Conservation (phyloP, 305 asterid genomes). For the Fraxinus platypoda region DNA sequence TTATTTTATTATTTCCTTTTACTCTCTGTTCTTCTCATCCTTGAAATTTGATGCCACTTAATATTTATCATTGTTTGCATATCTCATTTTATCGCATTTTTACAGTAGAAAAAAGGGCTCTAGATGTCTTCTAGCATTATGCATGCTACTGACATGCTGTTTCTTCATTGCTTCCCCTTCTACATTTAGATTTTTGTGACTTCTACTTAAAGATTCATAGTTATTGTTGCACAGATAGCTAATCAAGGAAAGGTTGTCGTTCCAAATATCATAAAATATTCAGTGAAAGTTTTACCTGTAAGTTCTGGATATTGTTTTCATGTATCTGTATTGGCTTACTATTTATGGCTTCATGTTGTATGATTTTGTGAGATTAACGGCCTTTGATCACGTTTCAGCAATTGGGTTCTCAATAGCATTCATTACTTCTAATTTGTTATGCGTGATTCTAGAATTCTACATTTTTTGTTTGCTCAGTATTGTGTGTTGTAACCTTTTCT, state of each 20-base stretch:
- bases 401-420: not conserved
- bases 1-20: too few species aligned
- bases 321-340: not conserved
- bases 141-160: too few species aligned
- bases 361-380: conserved; percentile 1
- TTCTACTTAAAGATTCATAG: not conserved
- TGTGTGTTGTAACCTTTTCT: too few species aligned
- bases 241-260: conserved; percentile 63
- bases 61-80: too few species aligned
- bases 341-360: not conserved
- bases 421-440: too few species aligned
- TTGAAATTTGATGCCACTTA: too few species aligned
- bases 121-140: too few species aligned
- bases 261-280: conserved; percentile 72
- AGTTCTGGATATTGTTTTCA: conserved; percentile 33
- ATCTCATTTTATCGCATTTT: too few species aligned
- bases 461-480: too few species aligned
- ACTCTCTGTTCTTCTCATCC: too few species aligned
- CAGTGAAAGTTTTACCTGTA: conserved; percentile 87
- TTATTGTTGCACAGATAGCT: conserved; percentile 49
- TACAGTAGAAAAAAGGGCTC: too few species aligned
- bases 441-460: too few species aligned
- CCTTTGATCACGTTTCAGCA: not conserved
- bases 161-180: not conserved
- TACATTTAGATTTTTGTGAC: not conserved